phyloP scores from a whole-genome alignment of 345 rosid genomes.

The Eucalyptus paniculata region DNA sequence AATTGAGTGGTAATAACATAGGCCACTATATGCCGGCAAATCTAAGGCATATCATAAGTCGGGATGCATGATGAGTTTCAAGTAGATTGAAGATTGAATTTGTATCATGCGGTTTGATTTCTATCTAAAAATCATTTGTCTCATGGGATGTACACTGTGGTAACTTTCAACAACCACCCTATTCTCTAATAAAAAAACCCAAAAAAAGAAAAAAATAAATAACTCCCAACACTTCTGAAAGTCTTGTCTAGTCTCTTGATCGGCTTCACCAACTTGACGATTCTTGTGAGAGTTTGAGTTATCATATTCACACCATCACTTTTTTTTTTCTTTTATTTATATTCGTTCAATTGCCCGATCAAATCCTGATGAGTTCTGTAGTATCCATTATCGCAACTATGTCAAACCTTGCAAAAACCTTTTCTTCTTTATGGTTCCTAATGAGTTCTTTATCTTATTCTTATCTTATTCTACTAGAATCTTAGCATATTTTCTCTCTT shows the following conservation, averaged over 20 bases:
- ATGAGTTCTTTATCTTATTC: not conserved
- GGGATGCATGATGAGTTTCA: not conserved
- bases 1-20: not conserved
- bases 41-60: not conserved
- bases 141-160: fast-evolving
- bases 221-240: not conserved
- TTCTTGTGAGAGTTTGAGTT: not conserved
- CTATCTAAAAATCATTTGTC: not conserved
- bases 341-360: not conserved
- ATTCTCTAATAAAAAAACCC: not conserved
- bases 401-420: not conserved
- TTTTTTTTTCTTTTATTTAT: no score
- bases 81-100: not conserved
- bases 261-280: not conserved
- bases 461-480: no score
- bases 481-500: not conserved
- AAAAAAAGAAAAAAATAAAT: not conserved
- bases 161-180: not conserved
- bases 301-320: not conserved
- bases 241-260: not conserved
- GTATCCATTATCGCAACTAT: not conserved
- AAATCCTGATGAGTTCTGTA: not conserved
- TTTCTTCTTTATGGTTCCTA: not conserved
- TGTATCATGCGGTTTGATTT: not conserved
- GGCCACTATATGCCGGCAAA: not conserved